Base-by-base conservation (phyloP, 225 moss, liverwort and hornwort species). In the Pleurozium schreberi region DNA sequence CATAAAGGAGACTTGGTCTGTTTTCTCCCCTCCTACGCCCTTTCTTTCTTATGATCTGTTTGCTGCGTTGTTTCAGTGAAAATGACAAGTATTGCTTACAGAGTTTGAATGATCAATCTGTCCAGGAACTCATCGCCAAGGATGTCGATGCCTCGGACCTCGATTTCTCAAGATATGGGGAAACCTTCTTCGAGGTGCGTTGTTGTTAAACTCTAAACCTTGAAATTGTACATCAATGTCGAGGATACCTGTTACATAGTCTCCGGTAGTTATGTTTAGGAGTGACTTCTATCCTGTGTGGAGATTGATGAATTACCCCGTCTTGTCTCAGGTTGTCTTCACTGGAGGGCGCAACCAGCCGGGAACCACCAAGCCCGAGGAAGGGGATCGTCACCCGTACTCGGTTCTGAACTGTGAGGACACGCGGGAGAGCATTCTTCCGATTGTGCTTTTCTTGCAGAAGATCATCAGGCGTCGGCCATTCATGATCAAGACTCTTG, bases 281-380 rank as follows among this genome's bases (percentile, higher is more conserved):
- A 57, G 18, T 78, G 26, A 45, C 59, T 79, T 84, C 52, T 26
- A 42, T 91, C 4, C 14, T 59, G 33, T 52, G 80, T 10, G 33
- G 65, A 64, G 71, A 43, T 61, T 91, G 50, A 85, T 60, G 65
- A 59, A 55, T 42, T 36, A 11, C 53, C n/a, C 16, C 22, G 36
- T 80, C 42, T 61, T 95, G 36, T 90, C 90, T 83, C 92, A 98
- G 98, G 98, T 98, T 93, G 98, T 98, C 75, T 98, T 98, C 89
- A 98, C 98, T n/a, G 98, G 98, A 84, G 98, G 98, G 79, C 98
- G 98, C 34, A 98, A 98, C 87, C 98, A 98, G 81, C 97, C 98
- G 49, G 98, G 98, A 89, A 98, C 98, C 45, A 98, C 98, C 22
- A 98, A 98, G 80, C 98, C 98, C 27, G 98, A 98, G 92, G 98